Evolutionary conservation across 192 early-diverging fungal species (phyloP), one percentile per base, ranked within the genome.

Genomic region (Gonapodya sp.): DNA sequence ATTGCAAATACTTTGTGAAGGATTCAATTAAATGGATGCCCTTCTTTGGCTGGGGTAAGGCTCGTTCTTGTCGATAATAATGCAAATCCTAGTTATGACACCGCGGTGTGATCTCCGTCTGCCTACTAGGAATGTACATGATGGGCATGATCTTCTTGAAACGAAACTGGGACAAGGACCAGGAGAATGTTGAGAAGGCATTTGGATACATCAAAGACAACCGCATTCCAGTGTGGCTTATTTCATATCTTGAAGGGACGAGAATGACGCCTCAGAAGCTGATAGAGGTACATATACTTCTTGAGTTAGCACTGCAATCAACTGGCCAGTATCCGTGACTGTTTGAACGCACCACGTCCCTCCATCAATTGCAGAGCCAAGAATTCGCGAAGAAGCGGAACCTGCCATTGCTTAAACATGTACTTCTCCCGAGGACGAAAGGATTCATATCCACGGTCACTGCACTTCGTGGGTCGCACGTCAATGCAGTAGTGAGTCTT

Each of bases 181-280:
- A 64, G 36, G 33, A 46, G 1, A 79, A 82, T 78, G 73, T 82
- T 24, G 78, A 82, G n/a, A 1, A 31, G 34, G 64, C 77, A 14
- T 82, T 82, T 36, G 0, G 34, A 31, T 31, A n/a, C 36, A 80
- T 82, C 31, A 82, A 81, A 2, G 30, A 24, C 18, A 64, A 73
- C 34, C 1, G 8, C 1, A 34, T 73, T 35, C 35, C 78, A 30
- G 32, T 31, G 18, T 82, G 81, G 81, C 78, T 82, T 1, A 32
- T 82, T 46, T 81, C 36, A 18, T 82, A 73, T 18, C 80, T 82
- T 31, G 81, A 82, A 73, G 81, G 81, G 24, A 82, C 79, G 46
- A 36, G 81, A 36, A 82, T 82, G 31, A 81, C 80, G 1, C 81
- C 81, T 35, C 36, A 82, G 64, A 82, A 82, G 36, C 1, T 80